Evolutionary conservation across 163 green algal genomes (phyloP), one percentile per base, ranked within the genome.

Genomic region (Scenedesmus sp.): DNA sequence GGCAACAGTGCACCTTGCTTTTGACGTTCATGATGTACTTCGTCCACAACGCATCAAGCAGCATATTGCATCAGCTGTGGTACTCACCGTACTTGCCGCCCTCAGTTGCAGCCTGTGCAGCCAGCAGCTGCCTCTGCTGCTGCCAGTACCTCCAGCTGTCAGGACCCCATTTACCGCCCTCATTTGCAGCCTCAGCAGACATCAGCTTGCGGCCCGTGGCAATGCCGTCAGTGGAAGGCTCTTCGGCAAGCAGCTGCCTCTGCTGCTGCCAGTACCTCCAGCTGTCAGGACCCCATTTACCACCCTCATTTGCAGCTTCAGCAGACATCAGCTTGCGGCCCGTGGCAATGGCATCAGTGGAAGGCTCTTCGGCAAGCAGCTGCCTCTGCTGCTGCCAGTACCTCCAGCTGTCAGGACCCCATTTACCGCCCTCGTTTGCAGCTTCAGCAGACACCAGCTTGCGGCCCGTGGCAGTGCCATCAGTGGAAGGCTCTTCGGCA

Each of bases 1-100:
- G 6, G 51, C 7, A 61, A 61, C 7, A 61, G n/a, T 70, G 20
- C 56, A 70, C n/a, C n/a, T n/a, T n/a, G n/a, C n/a, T n/a, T n/a
- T n/a, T n/a, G n/a, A n/a, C n/a, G n/a, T n/a, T n/a, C 46, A 53
- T 6, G 10, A 53, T 6, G 46, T 53, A 53, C 7, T 16, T 16
- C 46, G 46, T 10, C 46, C 10, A 53, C 10, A 16, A 10, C 10
- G 46, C 46, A 53, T 10, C 7, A 53, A 53, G 46, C 46, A 53
- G 46, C 46, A 53, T 10, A 53, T 16, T 16, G 46, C 46, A 53
- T 10, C 22, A 70, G 68, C 72, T 81, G 15, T 13, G 26, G n/a
- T n/a, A 43, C 72, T 43, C 72, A 81, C 72, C 72, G 72, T 42
- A 46, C 30, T 43, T 81, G 72, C 72, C 72, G 72, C 72, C 72